Percentiles rank a stretch among this genome's conserved stretches.
Conservation (phyloP, 2,329 filamentous ascomycete species). For the Mollisia scopiformis region DNA sequence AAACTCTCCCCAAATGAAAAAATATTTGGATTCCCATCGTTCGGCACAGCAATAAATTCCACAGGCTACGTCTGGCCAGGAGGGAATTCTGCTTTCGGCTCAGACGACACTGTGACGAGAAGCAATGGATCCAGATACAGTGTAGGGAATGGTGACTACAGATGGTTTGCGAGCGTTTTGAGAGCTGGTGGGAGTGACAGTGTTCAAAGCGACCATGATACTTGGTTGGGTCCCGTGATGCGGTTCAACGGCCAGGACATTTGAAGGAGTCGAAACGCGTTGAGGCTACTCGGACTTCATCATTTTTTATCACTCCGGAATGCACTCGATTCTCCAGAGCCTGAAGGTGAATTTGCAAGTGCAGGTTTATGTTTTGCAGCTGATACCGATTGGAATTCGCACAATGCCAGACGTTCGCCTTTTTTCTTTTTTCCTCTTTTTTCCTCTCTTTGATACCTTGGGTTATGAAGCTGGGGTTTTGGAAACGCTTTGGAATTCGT, state of each 20-base stretch:
- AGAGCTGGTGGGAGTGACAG: constrained; percentile 14
- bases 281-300: too few relatives aligned
- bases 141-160: constrained; percentile 19
- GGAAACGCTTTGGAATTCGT: too few relatives aligned
- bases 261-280: too few relatives aligned
- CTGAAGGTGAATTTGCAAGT: too few relatives aligned
- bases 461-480: too few relatives aligned
- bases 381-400: too few relatives aligned
- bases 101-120: constrained; percentile 7
- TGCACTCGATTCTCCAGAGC: too few relatives aligned
- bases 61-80: constrained; percentile 10
- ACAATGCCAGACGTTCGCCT: too few relatives aligned
- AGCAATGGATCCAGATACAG: constrained; percentile 4
- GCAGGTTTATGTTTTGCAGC: too few relatives aligned
- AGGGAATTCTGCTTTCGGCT: constrained; percentile 1
- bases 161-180: constrained; percentile 16
- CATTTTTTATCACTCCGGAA: too few relatives aligned
- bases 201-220: constrained; percentile 15
- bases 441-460: too few relatives aligned
- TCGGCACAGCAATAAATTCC: constrained; percentile 9
- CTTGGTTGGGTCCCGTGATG: constrained; percentile 21
- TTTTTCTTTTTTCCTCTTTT: too few relatives aligned
- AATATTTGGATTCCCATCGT: neutral
- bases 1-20: neutral
- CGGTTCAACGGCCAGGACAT: constrained; percentile 3